A percentile compares a stretch with the other conserved stretches of the same genome.
These are phyloP conservation scores for Berkeleyomyces basicola DNA, from an alignment of 2,329 filamentous ascomycete genomes.

Conservation along the genomic window DNA sequence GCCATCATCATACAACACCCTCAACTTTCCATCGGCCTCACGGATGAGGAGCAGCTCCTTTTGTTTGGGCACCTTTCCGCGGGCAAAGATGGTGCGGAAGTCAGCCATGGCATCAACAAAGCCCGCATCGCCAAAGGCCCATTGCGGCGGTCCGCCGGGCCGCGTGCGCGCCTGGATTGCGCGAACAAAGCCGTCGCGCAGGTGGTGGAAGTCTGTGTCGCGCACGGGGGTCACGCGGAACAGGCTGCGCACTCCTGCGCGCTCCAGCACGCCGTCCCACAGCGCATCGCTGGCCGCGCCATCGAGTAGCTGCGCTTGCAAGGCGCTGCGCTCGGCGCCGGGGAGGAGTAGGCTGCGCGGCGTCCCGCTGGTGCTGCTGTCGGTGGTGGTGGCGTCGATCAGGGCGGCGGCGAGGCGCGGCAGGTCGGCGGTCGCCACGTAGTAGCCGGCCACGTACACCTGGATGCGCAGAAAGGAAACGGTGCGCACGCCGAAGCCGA, in stretches of 20 bases:
- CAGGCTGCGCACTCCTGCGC: slow-evolving; percentile 53
- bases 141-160: slow-evolving; percentile 26
- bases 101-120: slow-evolving; percentile 61
- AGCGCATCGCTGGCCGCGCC: slow-evolving; percentile 49
- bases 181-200: slow-evolving; percentile 81
- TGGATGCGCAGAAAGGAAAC: slow-evolving; percentile 82
- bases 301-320: slow-evolving; percentile 55
- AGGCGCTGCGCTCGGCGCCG: slow-evolving; percentile 52
- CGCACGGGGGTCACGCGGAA: slow-evolving; percentile 79
- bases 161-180: slow-evolving; percentile 61
- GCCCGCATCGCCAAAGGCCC: slow-evolving; percentile 46
- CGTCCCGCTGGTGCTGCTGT: not conserved
- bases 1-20: slow-evolving; percentile 48
- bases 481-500: slow-evolving; percentile 74
- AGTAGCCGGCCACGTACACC: slow-evolving; percentile 89
- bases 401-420: slow-evolving; percentile 62
- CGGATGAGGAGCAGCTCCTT: slow-evolving; percentile 60
- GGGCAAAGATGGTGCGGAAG: slow-evolving; percentile 70
- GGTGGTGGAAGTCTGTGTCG: slow-evolving; percentile 84
- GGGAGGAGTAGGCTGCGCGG: slow-evolving; percentile 40
- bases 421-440: slow-evolving; percentile 72
- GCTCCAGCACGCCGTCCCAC: slow-evolving; percentile 55
- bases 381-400: slow-evolving; percentile 59
- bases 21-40: slow-evolving; percentile 46
- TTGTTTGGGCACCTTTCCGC: slow-evolving; percentile 64